Base-by-base conservation (phyloP, 2,329 filamentous ascomycete species). In the Botryotinia convoluta region DNA sequence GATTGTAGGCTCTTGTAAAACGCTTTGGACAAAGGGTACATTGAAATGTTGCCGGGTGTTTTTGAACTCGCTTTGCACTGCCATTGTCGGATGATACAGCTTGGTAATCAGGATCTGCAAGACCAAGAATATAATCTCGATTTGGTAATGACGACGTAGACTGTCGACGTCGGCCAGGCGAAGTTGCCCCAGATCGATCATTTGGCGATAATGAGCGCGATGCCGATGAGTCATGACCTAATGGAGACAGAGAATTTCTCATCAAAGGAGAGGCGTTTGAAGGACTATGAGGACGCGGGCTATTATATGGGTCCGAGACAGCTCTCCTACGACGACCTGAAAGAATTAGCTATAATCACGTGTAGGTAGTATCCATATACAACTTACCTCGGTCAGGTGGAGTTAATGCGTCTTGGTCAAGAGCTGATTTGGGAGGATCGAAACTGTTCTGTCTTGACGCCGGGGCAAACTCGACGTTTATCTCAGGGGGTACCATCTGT, bases 31-130 rank as follows among this genome's bases (percentile, higher is more conserved):
- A 99, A 14, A 98, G 85, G 16, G 84, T 93, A 82, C 96, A 99
- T 81, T 98, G 95, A 83, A 98, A 99, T 0, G 95, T 99, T 10
- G 96, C 96, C 0, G 96, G 96, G 78, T 99, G 96, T 81, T 99
- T 99, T 82, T 99, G 96, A 0, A 94, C 91, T n/a, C 96, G 91
- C 81, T 96, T 97, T 9, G 89, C 81, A 73, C 86, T 86, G 48
- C 84, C 84, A 57, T 86, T 87, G 65, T 91, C 89, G 62, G 85
- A 85, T 20, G 87, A 85, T 7, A 88, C 87, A 37, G 89, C 90
- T 72, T 94, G 92, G 75, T 95, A 92, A 61, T 94, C 92, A 0
- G 95, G 95, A 81, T 98, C 94, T 18, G 94, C 95, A 26, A 98
- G 87, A 75, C 95, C 93, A 59, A 98, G 85, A n/a, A 97, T 96